These are phyloP conservation scores for Penicillium verrucosum DNA, from an alignment of 2,329 filamentous ascomycete genomes.

Conservation along the genomic window DNA sequence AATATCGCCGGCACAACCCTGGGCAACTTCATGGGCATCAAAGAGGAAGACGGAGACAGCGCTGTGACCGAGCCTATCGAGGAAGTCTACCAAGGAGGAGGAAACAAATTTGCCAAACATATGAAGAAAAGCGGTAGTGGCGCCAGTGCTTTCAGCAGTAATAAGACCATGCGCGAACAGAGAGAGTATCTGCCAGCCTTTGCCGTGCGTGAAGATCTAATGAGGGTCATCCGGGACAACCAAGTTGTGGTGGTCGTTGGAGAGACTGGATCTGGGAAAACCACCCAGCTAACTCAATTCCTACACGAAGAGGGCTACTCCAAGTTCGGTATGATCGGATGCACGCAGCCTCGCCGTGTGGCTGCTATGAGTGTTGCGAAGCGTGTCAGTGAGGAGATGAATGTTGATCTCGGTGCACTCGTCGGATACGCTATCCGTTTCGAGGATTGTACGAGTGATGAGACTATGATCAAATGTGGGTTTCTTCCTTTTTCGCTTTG, in stretches of 20 bases:
- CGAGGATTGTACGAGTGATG: conserved; percentile 93
- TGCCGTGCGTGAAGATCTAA: conserved; percentile 87
- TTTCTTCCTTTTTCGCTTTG: conserved; percentile 9
- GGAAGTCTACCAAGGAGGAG: conserved; percentile 59
- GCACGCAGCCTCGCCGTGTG: conserved; percentile 92
- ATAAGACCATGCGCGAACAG: conserved; percentile 85
- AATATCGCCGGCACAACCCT: conserved; percentile 87
- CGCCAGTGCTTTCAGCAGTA: conserved; percentile 88
- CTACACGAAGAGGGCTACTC: conserved; percentile 93
- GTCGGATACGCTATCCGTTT: conserved; percentile 98
- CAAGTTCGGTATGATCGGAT: conserved; percentile 84
- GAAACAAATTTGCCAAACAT: conserved; percentile 82
- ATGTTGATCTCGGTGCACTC: conserved; percentile 77
- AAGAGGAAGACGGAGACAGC: conserved; percentile 84
- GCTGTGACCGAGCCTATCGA: conserved; percentile 73
- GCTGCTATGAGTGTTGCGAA: conserved; percentile 99
- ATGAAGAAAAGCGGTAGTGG: conserved; percentile 79
- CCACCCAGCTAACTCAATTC: conserved; percentile 95
- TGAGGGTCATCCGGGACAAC: conserved; percentile 91
- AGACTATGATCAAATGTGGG: conserved; percentile 85
- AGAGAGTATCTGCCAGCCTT: conserved; percentile 92
- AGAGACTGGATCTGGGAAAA: conserved; percentile 96
- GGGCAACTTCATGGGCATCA: conserved; percentile 93
- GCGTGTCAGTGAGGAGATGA: conserved; percentile 97
- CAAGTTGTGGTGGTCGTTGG: conserved; percentile 96